Percentiles rank a stretch among this genome's conserved stretches.
These are phyloP conservation scores for Hemisphaericaspora nanyangensis DNA, from an alignment of 805 yeast species.

Conservation along the genomic window DNA sequence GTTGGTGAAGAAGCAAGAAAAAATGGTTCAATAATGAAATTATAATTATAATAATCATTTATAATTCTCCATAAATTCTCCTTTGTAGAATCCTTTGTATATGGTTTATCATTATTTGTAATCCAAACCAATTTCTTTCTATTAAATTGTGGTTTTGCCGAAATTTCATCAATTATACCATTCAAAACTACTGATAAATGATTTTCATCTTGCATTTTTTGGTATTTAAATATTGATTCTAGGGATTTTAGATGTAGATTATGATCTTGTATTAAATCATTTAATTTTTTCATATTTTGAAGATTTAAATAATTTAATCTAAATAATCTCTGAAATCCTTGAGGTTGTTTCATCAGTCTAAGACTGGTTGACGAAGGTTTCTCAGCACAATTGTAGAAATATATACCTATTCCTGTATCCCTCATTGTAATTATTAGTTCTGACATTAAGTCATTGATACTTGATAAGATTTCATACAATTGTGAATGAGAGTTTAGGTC, in stretches of 20 bases:
- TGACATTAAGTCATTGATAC: slow-evolving; percentile 59
- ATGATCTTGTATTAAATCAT: slow-evolving; percentile 47
- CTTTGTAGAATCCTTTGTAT: slow-evolving; percentile 38
- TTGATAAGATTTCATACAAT: slow-evolving; percentile 49
- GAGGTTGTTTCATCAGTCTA: slow-evolving; percentile 25
- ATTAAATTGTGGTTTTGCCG: slow-evolving; percentile 43
- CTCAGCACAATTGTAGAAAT: slow-evolving; percentile 47
- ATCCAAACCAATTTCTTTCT: slow-evolving; percentile 63
- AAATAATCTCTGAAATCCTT: slow-evolving; percentile 49
- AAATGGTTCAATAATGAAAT: slow-evolving; percentile 60
- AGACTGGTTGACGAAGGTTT: slow-evolving; percentile 1
- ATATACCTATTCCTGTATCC: slow-evolving; percentile 71
- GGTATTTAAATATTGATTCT: slow-evolving; percentile 5
- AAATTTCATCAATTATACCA: slow-evolving; percentile 53
- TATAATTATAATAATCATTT: slow-evolving; percentile 54
- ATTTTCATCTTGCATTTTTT: slow-evolving; percentile 15
- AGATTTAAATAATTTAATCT: slow-evolving; percentile 53
- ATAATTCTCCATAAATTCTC: slow-evolving; percentile 53
- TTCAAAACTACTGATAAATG: slow-evolving; percentile 41
- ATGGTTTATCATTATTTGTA: slow-evolving; percentile 74
- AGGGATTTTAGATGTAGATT: slow-evolving; percentile 2
- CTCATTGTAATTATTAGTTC: slow-evolving; percentile 64
- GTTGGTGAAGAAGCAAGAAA: slow-evolving; percentile 28
- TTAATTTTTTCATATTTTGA: slow-evolving; percentile 52
- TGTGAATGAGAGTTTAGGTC: slow-evolving; percentile 40